Conservation (phyloP, 208 protist species). For the Leptomonas pyrrhocoris region DNA sequence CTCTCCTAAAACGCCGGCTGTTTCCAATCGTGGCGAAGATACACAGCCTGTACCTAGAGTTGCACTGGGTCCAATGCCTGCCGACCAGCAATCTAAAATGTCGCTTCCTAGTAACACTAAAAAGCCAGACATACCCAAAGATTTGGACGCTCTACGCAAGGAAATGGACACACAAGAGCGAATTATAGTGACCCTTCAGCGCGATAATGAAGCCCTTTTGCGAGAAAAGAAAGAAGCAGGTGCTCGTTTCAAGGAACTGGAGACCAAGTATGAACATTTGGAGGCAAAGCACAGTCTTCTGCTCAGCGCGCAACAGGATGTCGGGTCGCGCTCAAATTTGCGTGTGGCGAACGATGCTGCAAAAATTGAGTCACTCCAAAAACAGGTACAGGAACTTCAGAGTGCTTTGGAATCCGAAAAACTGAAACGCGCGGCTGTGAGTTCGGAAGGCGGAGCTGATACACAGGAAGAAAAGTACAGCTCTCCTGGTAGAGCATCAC, state of each 20-base stretch:
- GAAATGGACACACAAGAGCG: slow-evolving; percentile 74
- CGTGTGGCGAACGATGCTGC: slow-evolving; percentile 40
- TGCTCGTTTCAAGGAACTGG: slow-evolving; percentile 43
- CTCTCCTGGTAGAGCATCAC: not conserved
- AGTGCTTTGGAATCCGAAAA: slow-evolving; percentile 22
- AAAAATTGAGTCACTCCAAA: slow-evolving; percentile 55
- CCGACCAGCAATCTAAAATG: not conserved
- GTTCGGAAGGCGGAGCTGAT: not conserved
- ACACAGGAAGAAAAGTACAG: no score
- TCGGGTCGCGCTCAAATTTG: slow-evolving; percentile 26
- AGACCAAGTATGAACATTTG: slow-evolving; percentile 52
- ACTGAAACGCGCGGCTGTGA: not conserved
- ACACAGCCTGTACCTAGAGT: not conserved
- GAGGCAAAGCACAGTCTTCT: slow-evolving; percentile 76
- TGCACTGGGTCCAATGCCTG: not conserved
- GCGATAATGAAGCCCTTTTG: slow-evolving; percentile 69
- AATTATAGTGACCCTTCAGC: slow-evolving; percentile 69
- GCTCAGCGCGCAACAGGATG: slow-evolving; percentile 45
- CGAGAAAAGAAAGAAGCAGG: slow-evolving; percentile 51
- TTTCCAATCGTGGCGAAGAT: not conserved
- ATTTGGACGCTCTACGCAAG: slow-evolving; percentile 36
- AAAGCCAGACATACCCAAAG: not conserved
- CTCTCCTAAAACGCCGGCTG: not conserved
- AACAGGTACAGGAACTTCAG: slow-evolving; percentile 40
- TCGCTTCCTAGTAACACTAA: not conserved